Conservation (phyloP, 805 yeast genomes). For the Ogataea nakhonphanomensis region DNA sequence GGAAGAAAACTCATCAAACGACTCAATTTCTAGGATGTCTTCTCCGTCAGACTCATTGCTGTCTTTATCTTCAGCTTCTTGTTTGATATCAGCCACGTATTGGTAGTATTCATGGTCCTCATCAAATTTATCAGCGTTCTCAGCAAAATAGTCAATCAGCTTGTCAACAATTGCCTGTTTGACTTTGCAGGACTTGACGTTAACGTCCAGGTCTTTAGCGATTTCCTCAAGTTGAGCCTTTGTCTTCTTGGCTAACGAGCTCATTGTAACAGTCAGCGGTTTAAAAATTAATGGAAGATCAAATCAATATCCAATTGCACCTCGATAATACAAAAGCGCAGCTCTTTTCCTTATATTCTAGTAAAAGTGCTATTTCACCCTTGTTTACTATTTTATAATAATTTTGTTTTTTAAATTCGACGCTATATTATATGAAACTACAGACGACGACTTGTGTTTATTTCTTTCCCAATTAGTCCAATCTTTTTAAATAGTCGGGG, state of each 20-base stretch:
- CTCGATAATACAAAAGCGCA: background rate
- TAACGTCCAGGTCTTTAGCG: slow-evolving; percentile 29
- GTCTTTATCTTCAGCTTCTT: slow-evolving; percentile 8
- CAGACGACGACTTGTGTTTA: slow-evolving; percentile 21
- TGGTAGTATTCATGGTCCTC: slow-evolving; percentile 28
- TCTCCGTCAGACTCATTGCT: slow-evolving; percentile 60
- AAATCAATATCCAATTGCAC: slow-evolving; percentile 2
- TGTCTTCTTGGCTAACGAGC: slow-evolving; percentile 27
- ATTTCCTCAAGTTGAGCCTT: slow-evolving; percentile 31
- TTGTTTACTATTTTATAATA: slow-evolving; percentile 7
- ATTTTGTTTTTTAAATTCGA: slow-evolving; percentile 9
- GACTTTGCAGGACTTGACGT: slow-evolving; percentile 22
- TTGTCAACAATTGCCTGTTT: slow-evolving; percentile 29
- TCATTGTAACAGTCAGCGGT: slow-evolving; percentile 13
- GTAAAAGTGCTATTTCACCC: background rate
- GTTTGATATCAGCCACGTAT: slow-evolving; percentile 17
- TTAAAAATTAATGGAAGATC: background rate
- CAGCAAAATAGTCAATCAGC: slow-evolving; percentile 21
- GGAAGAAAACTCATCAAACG: slow-evolving; percentile 10
- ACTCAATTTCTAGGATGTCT: slow-evolving; percentile 30
- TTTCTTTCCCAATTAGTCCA: slow-evolving; percentile 9
- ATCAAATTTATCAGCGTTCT: slow-evolving; percentile 21
- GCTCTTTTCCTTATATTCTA: background rate
- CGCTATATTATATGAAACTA: slow-evolving; percentile 8
- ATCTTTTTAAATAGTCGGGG: too few relatives aligned